These are phyloP conservation scores for Scedosporium minutisporum DNA, from an alignment of 2,329 filamentous ascomycete species.

Conservation along the genomic window DNA sequence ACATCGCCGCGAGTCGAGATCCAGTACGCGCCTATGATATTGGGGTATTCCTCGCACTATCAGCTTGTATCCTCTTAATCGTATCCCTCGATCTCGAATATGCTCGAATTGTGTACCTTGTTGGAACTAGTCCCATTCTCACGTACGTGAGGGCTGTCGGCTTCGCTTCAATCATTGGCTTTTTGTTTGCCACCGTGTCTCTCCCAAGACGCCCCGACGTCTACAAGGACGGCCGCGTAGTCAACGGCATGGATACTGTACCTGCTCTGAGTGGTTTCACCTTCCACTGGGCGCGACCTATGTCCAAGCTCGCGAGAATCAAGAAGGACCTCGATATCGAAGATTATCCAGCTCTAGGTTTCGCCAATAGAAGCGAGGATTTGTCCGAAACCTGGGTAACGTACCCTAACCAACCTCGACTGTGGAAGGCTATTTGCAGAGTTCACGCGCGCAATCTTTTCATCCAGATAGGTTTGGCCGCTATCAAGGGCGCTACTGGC, in stretches of 20 bases:
- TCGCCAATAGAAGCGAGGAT: slow-evolving; percentile 41
- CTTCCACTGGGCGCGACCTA: slow-evolving; percentile 51
- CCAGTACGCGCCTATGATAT: slow-evolving; percentile 43
- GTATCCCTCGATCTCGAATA: slow-evolving; percentile 35
- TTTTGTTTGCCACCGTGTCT: slow-evolving; percentile 38
- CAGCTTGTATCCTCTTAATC: slow-evolving; percentile 30
- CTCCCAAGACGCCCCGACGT: slow-evolving; percentile 61
- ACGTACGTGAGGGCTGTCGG: slow-evolving; percentile 39
- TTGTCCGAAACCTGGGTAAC: slow-evolving; percentile 40
- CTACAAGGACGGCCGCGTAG: slow-evolving; percentile 44
- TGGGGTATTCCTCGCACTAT: slow-evolving; percentile 41
- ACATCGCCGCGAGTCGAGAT: slow-evolving; percentile 37
- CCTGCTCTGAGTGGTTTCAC: slow-evolving; percentile 53
- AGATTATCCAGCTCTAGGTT: slow-evolving; percentile 53
- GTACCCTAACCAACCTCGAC: slow-evolving; percentile 33
- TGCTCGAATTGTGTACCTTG: slow-evolving; percentile 22
- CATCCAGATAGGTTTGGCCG: slow-evolving; percentile 49
- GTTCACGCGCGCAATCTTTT: slow-evolving; percentile 47
- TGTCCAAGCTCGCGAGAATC: slow-evolving; percentile 45
- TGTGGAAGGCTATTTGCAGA: slow-evolving; percentile 52
- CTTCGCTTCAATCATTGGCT: slow-evolving; percentile 31
- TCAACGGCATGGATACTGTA: slow-evolving; percentile 54
- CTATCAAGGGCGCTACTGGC: slow-evolving; percentile 46
- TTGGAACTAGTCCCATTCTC: slow-evolving; percentile 20
- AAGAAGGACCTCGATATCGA: slow-evolving; percentile 51